Percentiles rank a stretch among this genome's conserved stretches.
phyloP scores from a whole-genome alignment of 805 yeast genomes.

The Candida bentonensis region DNA sequence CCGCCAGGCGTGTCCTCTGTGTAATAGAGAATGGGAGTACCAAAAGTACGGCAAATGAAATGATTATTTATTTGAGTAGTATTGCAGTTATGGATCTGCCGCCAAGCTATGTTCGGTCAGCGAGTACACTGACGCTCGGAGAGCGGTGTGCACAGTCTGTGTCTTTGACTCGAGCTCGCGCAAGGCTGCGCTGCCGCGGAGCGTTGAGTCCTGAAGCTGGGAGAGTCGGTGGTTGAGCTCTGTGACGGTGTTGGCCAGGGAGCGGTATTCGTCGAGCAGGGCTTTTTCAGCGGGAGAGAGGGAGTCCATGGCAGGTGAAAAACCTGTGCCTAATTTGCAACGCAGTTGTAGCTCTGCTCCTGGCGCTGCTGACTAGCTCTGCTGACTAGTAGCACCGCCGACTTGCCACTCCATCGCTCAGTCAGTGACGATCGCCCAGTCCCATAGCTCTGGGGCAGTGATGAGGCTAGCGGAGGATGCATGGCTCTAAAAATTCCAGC shows the following conservation, averaged over 20 bases:
- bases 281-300: not conserved
- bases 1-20: constrained; percentile 93
- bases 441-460: too few species aligned
- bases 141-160: not conserved
- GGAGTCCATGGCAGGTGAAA: not conserved
- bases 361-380: too few species aligned
- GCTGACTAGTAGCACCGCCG: too few species aligned
- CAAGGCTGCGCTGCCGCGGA: not conserved
- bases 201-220: not conserved
- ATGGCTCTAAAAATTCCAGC: too few species aligned
- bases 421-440: too few species aligned
- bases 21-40: constrained; percentile 77
- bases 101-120: not conserved
- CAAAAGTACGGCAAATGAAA: constrained; percentile 56
- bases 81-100: not conserved
- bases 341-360: too few species aligned
- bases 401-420: too few species aligned
- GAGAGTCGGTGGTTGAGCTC: not conserved
- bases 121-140: not conserved
- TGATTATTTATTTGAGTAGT: constrained; percentile 1
- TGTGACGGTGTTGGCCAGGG: not conserved
- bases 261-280: not conserved
- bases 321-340: too few species aligned
- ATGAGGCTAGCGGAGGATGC: too few species aligned
- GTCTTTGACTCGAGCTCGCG: not conserved